These are phyloP conservation scores for Reticulomyxa filosa DNA, from an alignment of 78 protist genomes.

Conservation along the genomic window DNA sequence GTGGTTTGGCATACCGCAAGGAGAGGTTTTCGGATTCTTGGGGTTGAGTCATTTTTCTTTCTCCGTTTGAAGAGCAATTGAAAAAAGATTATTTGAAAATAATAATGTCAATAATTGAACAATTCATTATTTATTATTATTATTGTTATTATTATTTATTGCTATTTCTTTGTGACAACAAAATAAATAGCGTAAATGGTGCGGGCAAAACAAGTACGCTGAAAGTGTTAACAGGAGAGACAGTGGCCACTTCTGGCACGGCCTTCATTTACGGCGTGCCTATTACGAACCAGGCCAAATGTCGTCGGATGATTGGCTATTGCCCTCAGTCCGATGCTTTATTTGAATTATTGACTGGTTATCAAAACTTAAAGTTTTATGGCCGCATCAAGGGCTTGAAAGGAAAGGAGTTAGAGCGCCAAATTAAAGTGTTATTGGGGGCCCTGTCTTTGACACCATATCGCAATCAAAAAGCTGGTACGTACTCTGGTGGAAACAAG, in stretches of 20 bases:
- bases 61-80: too few species aligned
- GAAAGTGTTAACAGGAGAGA: constrained; percentile 47
- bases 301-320: constrained; percentile 50
- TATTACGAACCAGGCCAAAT: constrained; percentile 7
- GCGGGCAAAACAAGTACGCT: constrained; percentile 59
- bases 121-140: too few species aligned
- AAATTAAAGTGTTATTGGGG: neutral
- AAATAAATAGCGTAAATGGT: constrained; percentile 19
- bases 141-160: too few species aligned
- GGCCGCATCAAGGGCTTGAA: constrained; percentile 37
- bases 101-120: too few species aligned
- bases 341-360: constrained; percentile 18
- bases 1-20: too few species aligned
- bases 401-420: neutral
- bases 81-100: too few species aligned
- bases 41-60: too few species aligned
- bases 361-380: constrained; percentile 48
- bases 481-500: constrained; percentile 54
- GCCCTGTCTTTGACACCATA: neutral
- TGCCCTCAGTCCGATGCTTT: constrained; percentile 60
- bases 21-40: too few species aligned
- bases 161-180: too few species aligned
- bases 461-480: neutral
- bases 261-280: neutral
- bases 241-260: constrained; percentile 41